A percentile compares a stretch with the other conserved stretches of the same genome.
Conservation (phyloP, 2,329 filamentous ascomycete genomes). For the Fusarium pseudograminearum region DNA sequence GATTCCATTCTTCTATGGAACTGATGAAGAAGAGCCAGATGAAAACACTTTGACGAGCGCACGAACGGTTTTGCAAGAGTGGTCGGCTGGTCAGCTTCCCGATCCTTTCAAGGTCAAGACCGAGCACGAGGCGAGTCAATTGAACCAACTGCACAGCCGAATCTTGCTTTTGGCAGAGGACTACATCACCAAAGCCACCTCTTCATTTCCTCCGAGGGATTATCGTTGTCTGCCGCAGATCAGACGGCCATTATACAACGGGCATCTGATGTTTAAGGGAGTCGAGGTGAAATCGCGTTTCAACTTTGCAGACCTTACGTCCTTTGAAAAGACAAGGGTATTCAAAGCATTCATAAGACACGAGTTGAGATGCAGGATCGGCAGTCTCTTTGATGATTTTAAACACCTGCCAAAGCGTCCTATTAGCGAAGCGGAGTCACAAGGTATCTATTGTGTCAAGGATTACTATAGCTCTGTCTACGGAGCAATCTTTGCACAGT, state of each 20-base stretch:
- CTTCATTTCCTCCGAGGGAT: conserved; percentile 14
- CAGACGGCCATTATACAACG: background rate
- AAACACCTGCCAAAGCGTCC: fast-evolving
- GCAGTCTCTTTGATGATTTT: background rate
- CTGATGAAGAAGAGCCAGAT: background rate
- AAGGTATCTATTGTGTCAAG: conserved; percentile 20
- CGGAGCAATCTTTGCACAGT: conserved; percentile 23
- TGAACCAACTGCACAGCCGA: background rate
- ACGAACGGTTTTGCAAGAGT: background rate
- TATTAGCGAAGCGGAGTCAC: fast-evolving
- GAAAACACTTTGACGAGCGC: background rate
- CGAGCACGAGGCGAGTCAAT: background rate
- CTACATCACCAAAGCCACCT: conserved; percentile 34
- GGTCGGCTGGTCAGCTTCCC: background rate
- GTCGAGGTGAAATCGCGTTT: background rate
- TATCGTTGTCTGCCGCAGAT: conserved; percentile 16
- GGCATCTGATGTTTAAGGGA: conserved; percentile 16
- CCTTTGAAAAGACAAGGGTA: conserved; percentile 12
- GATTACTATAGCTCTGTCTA: conserved; percentile 24
- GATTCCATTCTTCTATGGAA: background rate
- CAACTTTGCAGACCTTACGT: background rate
- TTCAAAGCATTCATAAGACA: conserved; percentile 18
- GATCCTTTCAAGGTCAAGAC: background rate
- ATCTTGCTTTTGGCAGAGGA: conserved; percentile 30
- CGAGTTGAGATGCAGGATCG: conserved; percentile 14